These are phyloP conservation scores for Tephrocybe sp. DNA, from an alignment of 768 basidiomycete species.

Conservation along the genomic window DNA sequence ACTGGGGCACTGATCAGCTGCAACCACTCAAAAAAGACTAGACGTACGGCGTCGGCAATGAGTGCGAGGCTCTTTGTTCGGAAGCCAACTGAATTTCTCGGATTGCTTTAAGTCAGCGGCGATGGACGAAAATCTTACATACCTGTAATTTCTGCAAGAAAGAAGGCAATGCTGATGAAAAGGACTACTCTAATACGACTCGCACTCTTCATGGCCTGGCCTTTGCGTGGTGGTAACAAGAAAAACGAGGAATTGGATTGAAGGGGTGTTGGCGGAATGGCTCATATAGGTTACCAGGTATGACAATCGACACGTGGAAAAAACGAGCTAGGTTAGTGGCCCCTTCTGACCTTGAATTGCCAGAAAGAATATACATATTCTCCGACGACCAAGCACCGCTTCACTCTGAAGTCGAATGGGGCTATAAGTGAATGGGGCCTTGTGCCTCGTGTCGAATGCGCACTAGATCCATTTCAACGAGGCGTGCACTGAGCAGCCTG, in stretches of 20 bases:
- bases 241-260: no score
- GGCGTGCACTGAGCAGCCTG: no score
- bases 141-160: conserved; percentile 50
- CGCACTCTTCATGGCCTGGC: conserved; percentile 42
- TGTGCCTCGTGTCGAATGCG: not conserved
- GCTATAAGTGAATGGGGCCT: not conserved
- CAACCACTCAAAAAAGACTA: not conserved
- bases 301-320: not conserved
- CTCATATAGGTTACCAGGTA: no score
- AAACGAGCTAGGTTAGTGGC: not conserved
- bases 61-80: conserved; percentile 54
- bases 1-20: conserved; percentile 31
- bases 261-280: no score
- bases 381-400: no score
- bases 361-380: no score
- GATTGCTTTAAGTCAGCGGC: not conserved
- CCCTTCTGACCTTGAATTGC: no score
- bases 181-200: conserved; percentile 48
- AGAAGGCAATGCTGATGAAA: conserved; percentile 46
- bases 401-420: no score
- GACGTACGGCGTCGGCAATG: conserved; percentile 55
- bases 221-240: no score
- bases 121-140: conserved; percentile 17
- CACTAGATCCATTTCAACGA: no score
- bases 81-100: conserved; percentile 41